Evolutionary conservation across 495 filamentous ascomycete genomes (phyloP).

Genomic region (Penicillium macrosclerotiorum): DNA sequence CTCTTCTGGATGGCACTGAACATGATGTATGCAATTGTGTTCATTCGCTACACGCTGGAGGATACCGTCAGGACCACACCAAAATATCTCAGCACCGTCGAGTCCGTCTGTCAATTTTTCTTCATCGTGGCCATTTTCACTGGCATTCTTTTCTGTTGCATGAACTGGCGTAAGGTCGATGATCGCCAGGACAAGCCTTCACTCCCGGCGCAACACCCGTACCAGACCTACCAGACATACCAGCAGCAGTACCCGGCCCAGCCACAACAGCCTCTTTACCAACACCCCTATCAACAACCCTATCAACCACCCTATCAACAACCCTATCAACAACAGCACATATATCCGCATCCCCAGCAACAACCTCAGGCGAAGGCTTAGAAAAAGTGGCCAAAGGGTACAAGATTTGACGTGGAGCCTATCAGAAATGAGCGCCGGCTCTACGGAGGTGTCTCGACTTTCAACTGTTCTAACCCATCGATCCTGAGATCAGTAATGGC

Average conservation of each 20-base stretch:
- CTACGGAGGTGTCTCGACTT: too few relatives aligned
- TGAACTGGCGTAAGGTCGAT: constrained; percentile 19
- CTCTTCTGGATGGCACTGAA: constrained; percentile 22
- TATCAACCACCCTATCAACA: background rate
- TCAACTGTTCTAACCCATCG: too few relatives aligned
- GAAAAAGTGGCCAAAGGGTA: too few relatives aligned
- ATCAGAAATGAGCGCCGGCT: too few relatives aligned
- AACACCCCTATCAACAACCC: constrained; percentile 3
- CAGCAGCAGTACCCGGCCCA: constrained; percentile 4
- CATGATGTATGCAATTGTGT: constrained; percentile 13
- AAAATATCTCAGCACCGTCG: constrained; percentile 5
- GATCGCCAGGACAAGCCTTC: constrained; percentile 3
- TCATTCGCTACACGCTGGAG: constrained; percentile 19
- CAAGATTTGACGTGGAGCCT: too few relatives aligned
- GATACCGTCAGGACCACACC: background rate
- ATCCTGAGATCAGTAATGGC: too few relatives aligned
- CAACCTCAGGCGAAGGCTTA: background rate
- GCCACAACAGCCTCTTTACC: background rate
- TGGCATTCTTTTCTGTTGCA: constrained; percentile 20
- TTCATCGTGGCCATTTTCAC: constrained; percentile 20
- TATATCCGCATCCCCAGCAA: background rate
- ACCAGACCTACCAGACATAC: constrained; percentile 5
- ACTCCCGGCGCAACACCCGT: constrained; percentile 6
- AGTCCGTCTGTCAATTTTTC: constrained; percentile 16
- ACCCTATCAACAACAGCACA: constrained; percentile 1